phyloP scores from a whole-genome alignment of 1,284 basidiomycete species.

The Xanthoconium separans region DNA sequence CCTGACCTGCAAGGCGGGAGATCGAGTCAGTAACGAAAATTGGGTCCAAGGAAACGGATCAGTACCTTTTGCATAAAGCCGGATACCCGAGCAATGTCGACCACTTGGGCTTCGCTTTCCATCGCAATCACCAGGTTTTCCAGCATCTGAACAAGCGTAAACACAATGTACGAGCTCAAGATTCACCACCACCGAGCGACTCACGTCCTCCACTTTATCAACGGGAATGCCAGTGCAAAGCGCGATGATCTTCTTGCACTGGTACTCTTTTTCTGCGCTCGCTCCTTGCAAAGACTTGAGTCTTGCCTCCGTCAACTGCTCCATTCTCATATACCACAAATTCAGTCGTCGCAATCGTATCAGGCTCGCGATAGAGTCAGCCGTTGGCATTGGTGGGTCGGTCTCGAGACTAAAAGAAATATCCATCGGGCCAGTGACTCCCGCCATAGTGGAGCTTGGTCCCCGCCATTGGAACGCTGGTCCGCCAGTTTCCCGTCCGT shows the following conservation, averaged over 20 bases:
- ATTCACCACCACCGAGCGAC: conserved; percentile 33
- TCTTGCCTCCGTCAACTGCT: conserved; percentile 69
- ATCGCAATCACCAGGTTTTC: conserved; percentile 87
- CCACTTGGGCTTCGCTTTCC: conserved; percentile 82
- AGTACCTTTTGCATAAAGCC: conserved; percentile 84
- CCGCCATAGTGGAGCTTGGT: conserved; percentile 57
- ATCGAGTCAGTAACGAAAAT: conserved; percentile 23
- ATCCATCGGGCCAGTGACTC: conserved; percentile 51
- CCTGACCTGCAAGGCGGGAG: conserved; percentile 47
- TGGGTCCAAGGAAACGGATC: conserved; percentile 17
- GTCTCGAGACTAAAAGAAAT: conserved; percentile 61
- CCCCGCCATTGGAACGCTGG: conserved; percentile 71
- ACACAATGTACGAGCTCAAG: conserved; percentile 14
- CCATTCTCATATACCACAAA: conserved; percentile 80
- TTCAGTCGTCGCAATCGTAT: conserved; percentile 74
- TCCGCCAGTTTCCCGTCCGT: conserved; percentile 44
- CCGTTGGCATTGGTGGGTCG: conserved; percentile 65
- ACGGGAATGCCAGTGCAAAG: conserved; percentile 86
- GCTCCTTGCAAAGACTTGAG: conserved; percentile 74
- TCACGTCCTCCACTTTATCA: conserved; percentile 87
- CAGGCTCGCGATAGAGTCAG: conserved; percentile 58
- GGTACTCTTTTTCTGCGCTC: conserved; percentile 82
- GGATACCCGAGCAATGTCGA: conserved; percentile 84
- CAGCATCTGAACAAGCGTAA: conserved; percentile 62
- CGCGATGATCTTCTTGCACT: conserved; percentile 89